These are phyloP conservation scores for Apiotrichum gracile DNA, from an alignment of 1,284 basidiomycete species.

Conservation along the genomic window DNA sequence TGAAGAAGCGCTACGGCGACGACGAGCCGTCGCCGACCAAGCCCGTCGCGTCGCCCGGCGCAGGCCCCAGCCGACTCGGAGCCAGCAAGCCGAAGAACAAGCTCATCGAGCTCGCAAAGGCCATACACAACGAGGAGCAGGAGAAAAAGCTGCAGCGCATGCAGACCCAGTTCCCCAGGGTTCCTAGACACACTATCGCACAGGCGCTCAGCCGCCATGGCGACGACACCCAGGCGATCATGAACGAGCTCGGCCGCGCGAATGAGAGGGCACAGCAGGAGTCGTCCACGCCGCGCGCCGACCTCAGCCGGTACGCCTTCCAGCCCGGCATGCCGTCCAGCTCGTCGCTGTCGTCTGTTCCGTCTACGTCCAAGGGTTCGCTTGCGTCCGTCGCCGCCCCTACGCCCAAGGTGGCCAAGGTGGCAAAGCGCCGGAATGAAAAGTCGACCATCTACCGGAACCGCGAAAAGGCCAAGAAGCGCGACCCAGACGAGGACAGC, in stretches of 20 bases:
- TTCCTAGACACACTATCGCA: constrained; percentile 12
- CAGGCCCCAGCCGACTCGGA: not conserved
- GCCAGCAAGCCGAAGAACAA: constrained; percentile 1
- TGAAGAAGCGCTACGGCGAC: constrained; percentile 22
- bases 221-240: constrained; percentile 13
- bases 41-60: not conserved
- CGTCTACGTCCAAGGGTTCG: not conserved
- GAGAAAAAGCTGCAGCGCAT: constrained; percentile 14
- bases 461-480: constrained; percentile 21
- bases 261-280: not conserved
- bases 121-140: constrained; percentile 12
- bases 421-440: constrained; percentile 32
- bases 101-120: constrained; percentile 8
- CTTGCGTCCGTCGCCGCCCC: not conserved
- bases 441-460: constrained; percentile 48
- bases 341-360: not conserved
- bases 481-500: constrained; percentile 54
- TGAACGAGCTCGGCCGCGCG: constrained; percentile 16
- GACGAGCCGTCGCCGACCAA: constrained; percentile 5
- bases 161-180: constrained; percentile 17
- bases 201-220: constrained; percentile 12
- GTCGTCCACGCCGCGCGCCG: not conserved
- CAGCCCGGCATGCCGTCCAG: not conserved
- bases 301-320: constrained; percentile 2
- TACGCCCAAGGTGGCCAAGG: not conserved